Evolutionary conservation across 164 flowering plant genomes (phyloP), one percentile per base, ranked within the genome.

Genomic region (Dillenia turbinata): DNA sequence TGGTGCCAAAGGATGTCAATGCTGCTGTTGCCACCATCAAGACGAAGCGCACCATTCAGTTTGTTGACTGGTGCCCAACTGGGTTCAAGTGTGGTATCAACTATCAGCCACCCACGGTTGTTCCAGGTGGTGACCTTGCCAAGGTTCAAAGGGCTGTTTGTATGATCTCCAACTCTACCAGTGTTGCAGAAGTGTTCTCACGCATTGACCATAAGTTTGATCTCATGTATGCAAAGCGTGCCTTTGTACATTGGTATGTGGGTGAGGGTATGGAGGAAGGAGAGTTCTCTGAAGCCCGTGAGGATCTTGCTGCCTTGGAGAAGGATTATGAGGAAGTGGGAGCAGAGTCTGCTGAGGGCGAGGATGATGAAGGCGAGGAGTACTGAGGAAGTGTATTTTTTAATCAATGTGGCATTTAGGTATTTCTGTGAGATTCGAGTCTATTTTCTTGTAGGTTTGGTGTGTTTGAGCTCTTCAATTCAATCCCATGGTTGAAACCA

Each of bases 21-120:
- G 86, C 89, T n/a, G 86, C 83, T 65, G 88, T 82, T 14, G 85
- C 77, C 19, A 85, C 86, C 64, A 85, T 85, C 76, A 85, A 85
- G 73, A 85, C 90, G 56, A 85, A 82, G 76, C 78, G 86, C 19
- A 85, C 90, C 59, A 85, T 85, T 67, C 90, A 83, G 63, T 83
- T 85, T 69, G 87, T 83, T 52, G 90, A 84, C 65, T 84, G 89
- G 89, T 84, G 89, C 69, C 89, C 89, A 1, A 84, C 89, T 54
- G 89, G 89, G 5, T 84, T 84, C 78, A 81, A 84, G 71, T 83
- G 87, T 63, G 87, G 85, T 60, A 83, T 83, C 64, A 83, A 83
- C 72, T 81, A 79, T 66, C 86, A 81, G 74, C 80, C 86, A 5
- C 86, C 86, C 2, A 80, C 83, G 47, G 84, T 79, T 48, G 88